Conservation (phyloP, 129 eudicot species). For the Silybum marianum region DNA sequence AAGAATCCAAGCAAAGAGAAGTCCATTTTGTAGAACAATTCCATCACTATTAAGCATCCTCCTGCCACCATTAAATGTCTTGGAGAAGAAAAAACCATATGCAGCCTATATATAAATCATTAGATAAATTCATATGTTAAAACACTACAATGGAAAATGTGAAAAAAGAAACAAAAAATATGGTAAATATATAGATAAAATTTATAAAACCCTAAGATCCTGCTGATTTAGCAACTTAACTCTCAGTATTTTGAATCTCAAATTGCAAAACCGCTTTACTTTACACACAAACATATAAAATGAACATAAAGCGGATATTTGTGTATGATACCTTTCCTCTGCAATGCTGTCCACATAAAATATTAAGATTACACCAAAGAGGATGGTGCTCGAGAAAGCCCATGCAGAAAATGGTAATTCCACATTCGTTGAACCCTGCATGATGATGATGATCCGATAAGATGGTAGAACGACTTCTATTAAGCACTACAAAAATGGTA, state of each 20-base stretch:
- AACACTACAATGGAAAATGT: not conserved
- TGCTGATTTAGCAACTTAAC: not conserved
- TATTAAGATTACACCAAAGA: constrained; percentile 77
- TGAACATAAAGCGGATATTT: not conserved
- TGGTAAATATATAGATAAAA: not conserved
- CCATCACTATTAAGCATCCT: constrained; percentile 80
- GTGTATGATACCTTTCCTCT: constrained; percentile 71
- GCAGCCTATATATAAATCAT: constrained; percentile 56
- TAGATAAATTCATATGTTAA: not conserved
- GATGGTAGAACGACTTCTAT: constrained; percentile 1
- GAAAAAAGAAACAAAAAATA: not conserved
- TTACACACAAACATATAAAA: not conserved
- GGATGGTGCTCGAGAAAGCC: constrained; percentile 75
- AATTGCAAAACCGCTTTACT: not conserved
- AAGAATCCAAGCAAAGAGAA: constrained; percentile 80
- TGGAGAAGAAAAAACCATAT: constrained; percentile 98
- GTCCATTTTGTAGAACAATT: constrained; percentile 79
- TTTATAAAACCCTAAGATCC: not conserved
- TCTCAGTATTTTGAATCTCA: not conserved
- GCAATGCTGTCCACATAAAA: constrained; percentile 88
- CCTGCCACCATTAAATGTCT: constrained; percentile 92
- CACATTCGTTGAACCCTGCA: constrained; percentile 75
- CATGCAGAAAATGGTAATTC: constrained; percentile 85
- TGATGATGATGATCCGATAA: constrained; percentile 4
- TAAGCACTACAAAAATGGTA: not conserved